Evolutionary conservation across 225 moss, liverwort and hornwort species (phyloP), one percentile per base, ranked within the genome.

Genomic region (Straminergon stramineum): DNA sequence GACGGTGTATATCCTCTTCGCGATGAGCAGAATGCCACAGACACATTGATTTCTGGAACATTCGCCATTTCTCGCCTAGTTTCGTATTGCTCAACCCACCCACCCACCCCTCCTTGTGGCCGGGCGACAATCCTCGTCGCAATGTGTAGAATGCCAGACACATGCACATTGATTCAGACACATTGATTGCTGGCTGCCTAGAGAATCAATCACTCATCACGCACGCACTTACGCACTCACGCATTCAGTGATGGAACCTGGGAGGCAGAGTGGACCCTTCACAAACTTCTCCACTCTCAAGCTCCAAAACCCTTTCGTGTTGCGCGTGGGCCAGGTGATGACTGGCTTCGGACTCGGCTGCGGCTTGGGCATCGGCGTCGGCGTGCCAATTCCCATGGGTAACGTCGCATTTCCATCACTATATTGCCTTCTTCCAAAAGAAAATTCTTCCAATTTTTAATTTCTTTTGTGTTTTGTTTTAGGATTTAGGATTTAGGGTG

Each of bases 301-400:
- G 90, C 62, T 92, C 70, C 91, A 83, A 6, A 95, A 94, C 60
- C 95, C 95, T 55, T 85, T 95, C 69, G 90, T 94, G 31, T 57
- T 95, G 86, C 89, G 95, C 34, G 93, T 95, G 88, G 95, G 95
- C 10, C 94, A 95, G 89, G 88, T 95, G 57, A 93, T 95, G 93
- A 95, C 94, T 4, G 95, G 95, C 14, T 92, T 95, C 69, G 95
- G 95, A 51, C 41, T 94, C 45, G 95, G 95, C 35, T 95, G 95
- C 89, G 95, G 95, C 74, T 61, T 95, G 78, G 95, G 95, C 81
- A 62, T 95, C 51, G 95, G 95, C 57, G 90, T 95, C 24, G 95
- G 95, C 75, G 87, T 94, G 78, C 94, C 95, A 34, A 94, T 95
- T 86, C 93, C 94, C 60, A 91, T 90, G 86, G 94, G 95, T 95